These are phyloP conservation scores for Borealophlyctis nickersoniae DNA, from an alignment of 192 early-diverging fungal genomes.

Conservation along the genomic window DNA sequence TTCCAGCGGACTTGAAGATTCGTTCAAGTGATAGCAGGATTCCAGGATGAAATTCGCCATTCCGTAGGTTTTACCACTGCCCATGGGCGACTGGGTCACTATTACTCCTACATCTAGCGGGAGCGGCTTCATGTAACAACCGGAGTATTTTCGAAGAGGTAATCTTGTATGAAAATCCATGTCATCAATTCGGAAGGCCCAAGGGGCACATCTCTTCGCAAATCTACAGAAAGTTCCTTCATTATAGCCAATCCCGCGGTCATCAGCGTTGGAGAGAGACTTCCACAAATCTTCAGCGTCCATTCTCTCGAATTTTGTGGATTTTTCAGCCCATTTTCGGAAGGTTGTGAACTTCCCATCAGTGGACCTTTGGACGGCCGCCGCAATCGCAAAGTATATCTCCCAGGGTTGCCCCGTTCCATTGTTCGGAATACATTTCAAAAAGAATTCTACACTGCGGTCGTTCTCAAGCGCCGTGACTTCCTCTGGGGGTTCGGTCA, in stretches of 20 bases:
- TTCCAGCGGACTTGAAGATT: constrained; percentile 4
- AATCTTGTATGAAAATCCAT: constrained; percentile 8
- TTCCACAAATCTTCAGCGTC: constrained; percentile 6
- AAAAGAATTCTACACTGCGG: constrained; percentile 6
- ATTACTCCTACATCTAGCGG: not conserved
- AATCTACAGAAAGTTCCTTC: constrained; percentile 3
- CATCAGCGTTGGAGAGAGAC: not conserved
- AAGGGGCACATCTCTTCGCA: constrained; percentile 9
- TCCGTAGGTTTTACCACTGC: constrained; percentile 10
- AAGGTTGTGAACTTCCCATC: not conserved
- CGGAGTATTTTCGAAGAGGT: constrained; percentile 6
- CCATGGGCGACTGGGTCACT: constrained; percentile 7
- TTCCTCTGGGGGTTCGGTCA: too few species aligned
- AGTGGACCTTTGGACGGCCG: constrained; percentile 8
- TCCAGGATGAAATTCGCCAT: constrained; percentile 6
- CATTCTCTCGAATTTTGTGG: constrained; percentile 9
- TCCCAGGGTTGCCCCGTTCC: constrained; percentile 11
- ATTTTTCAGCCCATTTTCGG: constrained; percentile 4
- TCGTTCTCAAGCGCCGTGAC: constrained; percentile 9
- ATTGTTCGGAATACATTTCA: constrained; percentile 12
- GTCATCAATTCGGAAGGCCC: constrained; percentile 1
- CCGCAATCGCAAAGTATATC: constrained; percentile 9
- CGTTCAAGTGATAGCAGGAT: not conserved
- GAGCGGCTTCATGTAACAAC: constrained; percentile 2
- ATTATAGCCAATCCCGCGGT: constrained; percentile 5